Evolutionary conservation across 345 rosid species (phyloP).

Genomic region (Schrenkiella parvula): DNA sequence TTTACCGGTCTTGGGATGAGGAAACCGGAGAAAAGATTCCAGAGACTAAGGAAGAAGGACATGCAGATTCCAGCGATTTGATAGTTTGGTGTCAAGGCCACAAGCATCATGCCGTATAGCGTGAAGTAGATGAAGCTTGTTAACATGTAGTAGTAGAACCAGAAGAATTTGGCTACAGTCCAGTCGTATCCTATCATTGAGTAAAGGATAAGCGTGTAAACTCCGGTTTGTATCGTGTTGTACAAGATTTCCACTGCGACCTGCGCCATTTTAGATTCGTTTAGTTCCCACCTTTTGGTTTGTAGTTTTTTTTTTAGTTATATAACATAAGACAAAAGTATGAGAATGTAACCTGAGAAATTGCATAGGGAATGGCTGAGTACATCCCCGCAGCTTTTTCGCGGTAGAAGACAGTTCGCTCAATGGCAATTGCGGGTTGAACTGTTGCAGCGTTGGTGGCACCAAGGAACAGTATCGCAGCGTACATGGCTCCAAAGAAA

Average conservation of each 20-base stretch:
- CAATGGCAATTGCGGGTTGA: conserved; percentile 59
- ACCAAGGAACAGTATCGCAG: conserved; percentile 63
- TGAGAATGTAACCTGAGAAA: conserved; percentile 49
- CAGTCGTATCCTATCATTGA: conserved; percentile 77
- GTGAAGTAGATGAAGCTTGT: conserved; percentile 69
- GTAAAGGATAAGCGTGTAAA: conserved; percentile 57
- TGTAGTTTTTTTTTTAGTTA: background rate
- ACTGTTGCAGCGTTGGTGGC: conserved; percentile 57
- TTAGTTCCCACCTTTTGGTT: background rate
- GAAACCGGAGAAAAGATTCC: conserved; percentile 91
- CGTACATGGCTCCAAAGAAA: conserved; percentile 72
- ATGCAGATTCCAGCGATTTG: conserved; percentile 65
- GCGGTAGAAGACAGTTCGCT: conserved; percentile 78
- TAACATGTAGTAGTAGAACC: conserved; percentile 61
- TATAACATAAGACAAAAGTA: background rate
- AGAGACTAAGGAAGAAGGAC: conserved; percentile 78
- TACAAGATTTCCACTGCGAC: conserved; percentile 65
- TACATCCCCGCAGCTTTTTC: conserved; percentile 93
- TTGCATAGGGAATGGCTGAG: conserved; percentile 75
- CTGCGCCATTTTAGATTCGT: conserved; percentile 32
- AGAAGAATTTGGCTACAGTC: conserved; percentile 43
- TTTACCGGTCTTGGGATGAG: conserved; percentile 62
- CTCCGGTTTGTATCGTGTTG: conserved; percentile 45
- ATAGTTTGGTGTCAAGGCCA: conserved; percentile 66
- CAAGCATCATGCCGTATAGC: conserved; percentile 73